These are phyloP conservation scores for Camelina laxa DNA, from an alignment of 345 rosid genomes.

Conservation along the genomic window DNA sequence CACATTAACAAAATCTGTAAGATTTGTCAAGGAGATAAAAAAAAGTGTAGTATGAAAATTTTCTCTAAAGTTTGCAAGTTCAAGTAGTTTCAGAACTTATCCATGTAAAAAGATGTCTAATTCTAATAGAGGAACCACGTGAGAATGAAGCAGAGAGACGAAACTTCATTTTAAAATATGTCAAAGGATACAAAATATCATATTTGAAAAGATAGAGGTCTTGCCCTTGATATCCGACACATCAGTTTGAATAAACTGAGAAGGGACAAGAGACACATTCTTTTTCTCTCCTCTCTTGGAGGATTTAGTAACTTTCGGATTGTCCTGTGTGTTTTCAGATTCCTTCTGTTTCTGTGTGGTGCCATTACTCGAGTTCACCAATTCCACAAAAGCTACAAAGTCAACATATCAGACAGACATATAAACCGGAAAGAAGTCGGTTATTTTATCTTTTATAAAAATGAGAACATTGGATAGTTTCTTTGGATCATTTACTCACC, in stretches of 20 bases:
- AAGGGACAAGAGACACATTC: constrained; percentile 68
- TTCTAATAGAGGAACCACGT: neutral
- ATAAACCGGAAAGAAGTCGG: neutral
- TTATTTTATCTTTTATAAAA: constrained; percentile 3
- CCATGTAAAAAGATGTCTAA: constrained; percentile 13
- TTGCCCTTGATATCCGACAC: constrained; percentile 80
- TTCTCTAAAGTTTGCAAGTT: neutral
- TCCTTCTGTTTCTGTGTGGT: constrained; percentile 74
- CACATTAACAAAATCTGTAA: constrained; percentile 77
- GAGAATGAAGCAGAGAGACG: constrained; percentile 20
- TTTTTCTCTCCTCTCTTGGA: constrained; percentile 63
- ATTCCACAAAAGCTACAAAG: constrained; percentile 78
- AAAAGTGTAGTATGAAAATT: constrained; percentile 4
- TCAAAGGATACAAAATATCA: constrained; percentile 92
- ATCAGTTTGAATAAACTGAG: constrained; percentile 83
- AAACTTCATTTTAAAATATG: neutral
- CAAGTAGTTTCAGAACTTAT: constrained; percentile 21
- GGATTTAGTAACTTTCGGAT: constrained; percentile 47
- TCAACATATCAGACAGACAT: constrained; percentile 9
- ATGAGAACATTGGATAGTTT: neutral
- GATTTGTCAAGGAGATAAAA: constrained; percentile 52
- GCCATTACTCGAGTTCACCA: constrained; percentile 90
- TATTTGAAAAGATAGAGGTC: constrained; percentile 72
- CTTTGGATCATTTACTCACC: constrained; percentile 53
- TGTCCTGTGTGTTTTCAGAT: constrained; percentile 50